Conservation (phyloP, 139 green algal genomes). For the Haematococcus lacustris region DNA sequence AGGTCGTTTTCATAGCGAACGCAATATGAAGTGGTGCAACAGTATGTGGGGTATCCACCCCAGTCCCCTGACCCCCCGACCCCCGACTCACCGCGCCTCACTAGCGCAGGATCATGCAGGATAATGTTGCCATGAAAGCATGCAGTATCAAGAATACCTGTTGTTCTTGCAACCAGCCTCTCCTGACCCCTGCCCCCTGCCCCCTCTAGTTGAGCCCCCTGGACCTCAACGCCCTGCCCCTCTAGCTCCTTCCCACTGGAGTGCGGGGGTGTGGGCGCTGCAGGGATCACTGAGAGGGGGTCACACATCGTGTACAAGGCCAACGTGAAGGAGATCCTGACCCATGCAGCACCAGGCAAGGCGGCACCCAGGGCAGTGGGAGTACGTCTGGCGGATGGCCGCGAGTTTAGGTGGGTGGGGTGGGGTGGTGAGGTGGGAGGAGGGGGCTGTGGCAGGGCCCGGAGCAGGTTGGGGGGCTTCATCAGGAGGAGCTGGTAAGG, state of each 20-base stretch:
- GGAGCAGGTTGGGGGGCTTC: no score
- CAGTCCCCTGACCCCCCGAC: no score
- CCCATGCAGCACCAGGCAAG: slow-evolving; percentile 44
- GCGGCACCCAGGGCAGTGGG: slow-evolving; percentile 42
- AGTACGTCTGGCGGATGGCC: slow-evolving; percentile 76
- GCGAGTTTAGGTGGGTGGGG: no score
- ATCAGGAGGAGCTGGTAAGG: no score
- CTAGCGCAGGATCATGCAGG: not conserved
- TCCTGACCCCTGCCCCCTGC: not conserved
- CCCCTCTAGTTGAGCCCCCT: not conserved
- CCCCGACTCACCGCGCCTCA: no score
- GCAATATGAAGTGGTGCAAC: no score
- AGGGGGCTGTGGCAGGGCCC: no score
- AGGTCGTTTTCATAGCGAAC: no score
- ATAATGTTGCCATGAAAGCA: not conserved
- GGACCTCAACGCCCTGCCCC: no score
- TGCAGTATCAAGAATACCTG: not conserved
- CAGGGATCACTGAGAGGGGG: slow-evolving; percentile 66
- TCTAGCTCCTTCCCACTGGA: not conserved
- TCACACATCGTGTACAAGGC: slow-evolving; percentile 80
- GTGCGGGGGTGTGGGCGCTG: not conserved
- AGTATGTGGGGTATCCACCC: no score
- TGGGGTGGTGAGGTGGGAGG: no score
- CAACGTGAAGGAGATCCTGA: slow-evolving; percentile 82
- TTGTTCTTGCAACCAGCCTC: not conserved